These are phyloP conservation scores for Jackrogersella minutella DNA, from an alignment of 495 filamentous ascomycete genomes.

Conservation along the genomic window DNA sequence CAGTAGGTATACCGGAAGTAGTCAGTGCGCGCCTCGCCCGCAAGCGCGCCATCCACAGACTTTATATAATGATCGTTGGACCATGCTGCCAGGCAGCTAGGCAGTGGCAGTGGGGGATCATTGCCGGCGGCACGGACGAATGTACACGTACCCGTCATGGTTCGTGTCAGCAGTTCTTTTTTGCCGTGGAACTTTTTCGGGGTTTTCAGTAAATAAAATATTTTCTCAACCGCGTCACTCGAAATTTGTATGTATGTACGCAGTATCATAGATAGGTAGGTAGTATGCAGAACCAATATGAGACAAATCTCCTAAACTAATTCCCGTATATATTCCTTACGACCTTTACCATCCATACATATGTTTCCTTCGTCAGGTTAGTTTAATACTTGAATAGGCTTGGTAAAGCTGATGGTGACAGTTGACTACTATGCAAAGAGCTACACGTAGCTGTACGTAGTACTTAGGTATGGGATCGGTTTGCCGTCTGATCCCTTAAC, in stretches of 20 bases:
- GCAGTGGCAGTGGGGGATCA: slow-evolving; percentile 24
- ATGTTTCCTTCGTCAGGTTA: slow-evolving; percentile 3
- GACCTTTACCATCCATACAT: slow-evolving; percentile 4
- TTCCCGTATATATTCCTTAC: slow-evolving; percentile 8
- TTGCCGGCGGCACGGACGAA: slow-evolving; percentile 32
- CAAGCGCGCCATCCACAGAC: slow-evolving; percentile 33
- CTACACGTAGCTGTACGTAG: too few species aligned
- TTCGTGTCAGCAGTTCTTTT: slow-evolving; percentile 28
- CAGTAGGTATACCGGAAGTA: slow-evolving; percentile 25
- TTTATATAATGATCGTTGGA: slow-evolving; percentile 39
- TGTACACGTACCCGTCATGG: slow-evolving; percentile 28
- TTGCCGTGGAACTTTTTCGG: slow-evolving; percentile 10
- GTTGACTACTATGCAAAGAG: too few species aligned
- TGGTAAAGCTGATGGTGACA: too few species aligned
- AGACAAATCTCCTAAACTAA: slow-evolving; percentile 22
- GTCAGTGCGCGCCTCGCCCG: slow-evolving; percentile 35
- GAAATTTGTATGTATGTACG: slow-evolving; percentile 9
- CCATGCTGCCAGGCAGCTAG: too few species aligned
- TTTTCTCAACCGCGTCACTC: slow-evolving; percentile 26
- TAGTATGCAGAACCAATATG: slow-evolving; percentile 2
- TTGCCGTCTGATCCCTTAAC: neutral
- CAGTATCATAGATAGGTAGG: neutral
- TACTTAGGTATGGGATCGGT: too few species aligned
- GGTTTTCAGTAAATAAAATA: slow-evolving; percentile 5
- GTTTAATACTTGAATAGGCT: neutral